These are phyloP conservation scores for Candida multigemmis DNA, from an alignment of 805 yeast species.

Conservation along the genomic window DNA sequence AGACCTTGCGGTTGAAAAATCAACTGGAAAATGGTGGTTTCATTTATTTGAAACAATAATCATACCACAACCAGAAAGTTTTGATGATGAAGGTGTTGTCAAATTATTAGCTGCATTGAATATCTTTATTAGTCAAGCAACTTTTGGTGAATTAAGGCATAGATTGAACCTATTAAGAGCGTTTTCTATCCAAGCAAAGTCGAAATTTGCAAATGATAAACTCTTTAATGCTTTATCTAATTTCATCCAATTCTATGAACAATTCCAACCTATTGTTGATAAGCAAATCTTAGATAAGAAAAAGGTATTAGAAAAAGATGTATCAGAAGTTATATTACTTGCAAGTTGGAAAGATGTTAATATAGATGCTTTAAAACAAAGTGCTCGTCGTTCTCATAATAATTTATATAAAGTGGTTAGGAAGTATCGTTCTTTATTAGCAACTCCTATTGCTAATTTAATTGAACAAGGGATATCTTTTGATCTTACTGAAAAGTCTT, in stretches of 20 bases:
- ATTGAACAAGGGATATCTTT: constrained; percentile 50
- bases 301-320: constrained; percentile 62
- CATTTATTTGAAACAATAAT: constrained; percentile 77
- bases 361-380: constrained; percentile 85
- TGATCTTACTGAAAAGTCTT: constrained; percentile 3
- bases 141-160: constrained; percentile 62
- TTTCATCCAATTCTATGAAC: constrained; percentile 55
- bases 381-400: constrained; percentile 84
- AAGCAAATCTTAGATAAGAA: constrained; percentile 36
- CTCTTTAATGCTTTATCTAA: constrained; percentile 40
- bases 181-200: constrained; percentile 45
- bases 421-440: constrained; percentile 62
- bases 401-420: constrained; percentile 75
- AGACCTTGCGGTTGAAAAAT: constrained; percentile 35
- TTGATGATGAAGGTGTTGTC: constrained; percentile 7
- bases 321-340: constrained; percentile 73
- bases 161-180: constrained; percentile 58
- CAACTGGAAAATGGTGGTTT: constrained; percentile 84
- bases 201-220: constrained; percentile 14
- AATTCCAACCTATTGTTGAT: constrained; percentile 45
- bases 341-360: constrained; percentile 98
- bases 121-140: constrained; percentile 64
- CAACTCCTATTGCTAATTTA: constrained; percentile 39
- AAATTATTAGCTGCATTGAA: constrained; percentile 50
- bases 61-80: constrained; percentile 37